Percentiles rank a stretch among this genome's conserved stretches.
Evolutionary conservation across 2,329 filamentous ascomycete genomes (phyloP).

Genomic region (Sphaerostilbella broomeana): DNA sequence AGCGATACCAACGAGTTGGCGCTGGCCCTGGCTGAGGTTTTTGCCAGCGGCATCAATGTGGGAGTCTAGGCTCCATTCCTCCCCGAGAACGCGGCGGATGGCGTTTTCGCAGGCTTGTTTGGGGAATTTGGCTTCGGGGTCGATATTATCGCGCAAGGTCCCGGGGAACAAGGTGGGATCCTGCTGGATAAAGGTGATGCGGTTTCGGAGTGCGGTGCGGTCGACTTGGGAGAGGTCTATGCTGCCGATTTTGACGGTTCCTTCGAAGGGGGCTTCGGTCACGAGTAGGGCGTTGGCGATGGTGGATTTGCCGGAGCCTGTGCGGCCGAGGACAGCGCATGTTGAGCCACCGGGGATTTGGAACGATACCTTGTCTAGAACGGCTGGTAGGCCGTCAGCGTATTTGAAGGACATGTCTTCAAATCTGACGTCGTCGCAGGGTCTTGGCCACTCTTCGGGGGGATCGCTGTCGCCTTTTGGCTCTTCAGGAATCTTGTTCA

Average conservation of each 20-base stretch:
- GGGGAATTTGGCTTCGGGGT: slow-evolving; percentile 56
- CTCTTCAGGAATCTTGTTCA: slow-evolving; percentile 74
- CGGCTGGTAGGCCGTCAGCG: slow-evolving; percentile 68
- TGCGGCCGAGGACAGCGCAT: slow-evolving; percentile 69
- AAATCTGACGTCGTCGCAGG: slow-evolving; percentile 66
- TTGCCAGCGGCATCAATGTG: slow-evolving; percentile 53
- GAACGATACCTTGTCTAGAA: slow-evolving; percentile 62
- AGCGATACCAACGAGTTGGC: slow-evolving; percentile 55
- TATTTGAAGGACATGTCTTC: slow-evolving; percentile 74
- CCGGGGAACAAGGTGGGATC: slow-evolving; percentile 57
- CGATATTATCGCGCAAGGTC: slow-evolving; percentile 57
- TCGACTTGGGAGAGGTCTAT: slow-evolving; percentile 47
- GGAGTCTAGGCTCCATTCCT: slow-evolving; percentile 41
- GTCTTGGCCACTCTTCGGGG: slow-evolving; percentile 70
- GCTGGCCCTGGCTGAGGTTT: slow-evolving; percentile 56
- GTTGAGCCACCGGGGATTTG: slow-evolving; percentile 60
- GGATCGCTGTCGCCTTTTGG: slow-evolving; percentile 58
- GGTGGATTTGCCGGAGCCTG: slow-evolving; percentile 82
- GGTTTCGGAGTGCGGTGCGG: slow-evolving; percentile 48
- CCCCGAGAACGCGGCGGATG: slow-evolving; percentile 54
- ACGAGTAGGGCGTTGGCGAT: slow-evolving; percentile 53
- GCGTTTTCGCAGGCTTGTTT: slow-evolving; percentile 44
- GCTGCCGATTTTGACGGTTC: slow-evolving; percentile 47
- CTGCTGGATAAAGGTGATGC: slow-evolving; percentile 58
- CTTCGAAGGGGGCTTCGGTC: slow-evolving; percentile 45